A percentile compares a stretch with the other conserved stretches of the same genome.
Conservation (phyloP, 352 stramenopile species). For the Phytopythium helicoides region DNA sequence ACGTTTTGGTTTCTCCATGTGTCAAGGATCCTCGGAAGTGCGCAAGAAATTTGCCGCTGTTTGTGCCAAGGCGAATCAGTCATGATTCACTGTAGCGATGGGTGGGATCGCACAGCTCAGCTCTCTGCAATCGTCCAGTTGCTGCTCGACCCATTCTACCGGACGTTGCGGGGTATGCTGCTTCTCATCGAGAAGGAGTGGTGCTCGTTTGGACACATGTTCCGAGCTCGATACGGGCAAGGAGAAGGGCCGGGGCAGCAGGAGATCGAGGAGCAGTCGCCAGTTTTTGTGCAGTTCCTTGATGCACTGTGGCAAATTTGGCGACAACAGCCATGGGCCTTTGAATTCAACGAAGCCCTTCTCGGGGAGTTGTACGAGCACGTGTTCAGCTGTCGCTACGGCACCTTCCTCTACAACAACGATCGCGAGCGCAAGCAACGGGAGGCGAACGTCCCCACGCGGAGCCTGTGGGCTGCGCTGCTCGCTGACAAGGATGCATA, state of each 20-base stretch:
- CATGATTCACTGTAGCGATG: conserved; percentile 98
- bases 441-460: conserved; percentile 56
- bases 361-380: conserved; percentile 94
- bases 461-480: conserved; percentile 70
- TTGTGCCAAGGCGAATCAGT: conserved; percentile 93
- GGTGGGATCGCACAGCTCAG: conserved; percentile 98
- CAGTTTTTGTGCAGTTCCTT: conserved; percentile 99
- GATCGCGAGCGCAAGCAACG: conserved; percentile 79
- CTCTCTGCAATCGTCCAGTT: conserved; percentile 95
- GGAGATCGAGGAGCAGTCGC: conserved; percentile 96
- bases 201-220: conserved; percentile 98
- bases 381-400: conserved; percentile 96
- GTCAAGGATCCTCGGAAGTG: conserved; percentile 92
- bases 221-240: conserved; percentile 95
- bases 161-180: conserved; percentile 94
- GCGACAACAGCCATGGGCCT: conserved; percentile 94
- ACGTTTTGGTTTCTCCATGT: conserved; percentile 98
- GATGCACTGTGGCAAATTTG: conserved; percentile 98
- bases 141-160: conserved; percentile 97
- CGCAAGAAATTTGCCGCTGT: conserved; percentile 93
- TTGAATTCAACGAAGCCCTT: conserved; percentile 97
- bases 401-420: conserved; percentile 97
- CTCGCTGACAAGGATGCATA: conserved; percentile 65
- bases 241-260: conserved; percentile 91
- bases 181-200: conserved; percentile 99